Base-by-base conservation (phyloP, 148 eudicot species). In the Simmondsia chinensis region DNA sequence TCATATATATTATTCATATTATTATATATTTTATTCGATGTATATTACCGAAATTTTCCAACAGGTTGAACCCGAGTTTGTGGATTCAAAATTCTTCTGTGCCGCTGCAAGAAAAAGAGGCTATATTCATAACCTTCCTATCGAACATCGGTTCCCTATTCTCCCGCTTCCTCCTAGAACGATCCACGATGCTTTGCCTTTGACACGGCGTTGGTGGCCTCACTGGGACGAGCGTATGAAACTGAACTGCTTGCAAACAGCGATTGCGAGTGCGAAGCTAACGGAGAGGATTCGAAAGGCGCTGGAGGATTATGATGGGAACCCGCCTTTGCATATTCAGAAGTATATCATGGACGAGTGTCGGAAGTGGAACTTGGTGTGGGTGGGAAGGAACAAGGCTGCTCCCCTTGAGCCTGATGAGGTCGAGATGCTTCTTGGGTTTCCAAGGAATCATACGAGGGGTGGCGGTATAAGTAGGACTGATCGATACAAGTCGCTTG, bases 401-500 rank as follows among this genome's bases (percentile, higher is more conserved):
- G 97, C 95, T 0, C 85, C 97, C 0, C 72, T 89, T 4, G 95
- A 89, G 55, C 75, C 82, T 4, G 97, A 89, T 65, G 97, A 91
- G 55, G 74, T 91, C 4, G 97, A 91, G 42, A 71, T 79, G 75
- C 59, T 89, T 1, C 60, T 91, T 46, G 97, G 97, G 8, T 91
- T 85, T 42, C 95, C 97, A 1, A 71, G 56, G 60, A 79, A 85
- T 46, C 97, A 91, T 38, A 91, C 97, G 0, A 62, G 97, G 48
- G 96, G 96, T 28, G 96, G 96, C 34, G 97, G 97, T 16, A 77
- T 81, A 19, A 91, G 95, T 10, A 58, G 95, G 56, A 91, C 97
- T 0, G 97, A 85, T 16, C 37, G 95, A 39, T 82, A 73, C 54
- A 85, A 91, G 17, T 91, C 97, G 7, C 75, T 91, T 2, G 97